These are phyloP conservation scores for Fragaria nilgerrensis DNA, from an alignment of 306 rosid species.

Conservation along the genomic window DNA sequence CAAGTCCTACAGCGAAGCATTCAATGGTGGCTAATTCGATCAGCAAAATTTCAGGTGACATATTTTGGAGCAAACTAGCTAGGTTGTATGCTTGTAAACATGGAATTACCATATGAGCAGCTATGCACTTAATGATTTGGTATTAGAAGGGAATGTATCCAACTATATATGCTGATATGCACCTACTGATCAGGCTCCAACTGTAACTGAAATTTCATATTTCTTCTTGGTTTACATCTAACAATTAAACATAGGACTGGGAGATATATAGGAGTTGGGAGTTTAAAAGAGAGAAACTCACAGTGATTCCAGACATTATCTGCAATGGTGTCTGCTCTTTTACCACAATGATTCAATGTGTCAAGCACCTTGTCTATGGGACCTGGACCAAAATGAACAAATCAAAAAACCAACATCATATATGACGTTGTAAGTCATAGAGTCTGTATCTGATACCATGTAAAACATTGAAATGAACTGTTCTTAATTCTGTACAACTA, in stretches of 20 bases:
- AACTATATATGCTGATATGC: not conserved
- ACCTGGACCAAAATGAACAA: slow-evolving; percentile 28
- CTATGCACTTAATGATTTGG: not conserved
- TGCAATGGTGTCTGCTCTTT: slow-evolving; percentile 57
- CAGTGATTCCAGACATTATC: slow-evolving; percentile 67
- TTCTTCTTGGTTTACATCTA: not conserved
- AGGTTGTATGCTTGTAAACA: not conserved
- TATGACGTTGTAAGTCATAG: not conserved
- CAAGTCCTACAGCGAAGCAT: not conserved
- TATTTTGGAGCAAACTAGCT: not conserved
- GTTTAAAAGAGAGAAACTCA: slow-evolving; percentile 28
- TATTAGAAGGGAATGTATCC: not conserved
- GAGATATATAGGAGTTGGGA: not conserved
- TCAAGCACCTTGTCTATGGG: slow-evolving; percentile 34
- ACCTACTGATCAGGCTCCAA: not conserved
- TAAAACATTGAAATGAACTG: not conserved
- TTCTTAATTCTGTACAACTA: not conserved
- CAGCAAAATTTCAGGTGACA: not conserved
- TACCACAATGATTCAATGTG: slow-evolving; percentile 42
- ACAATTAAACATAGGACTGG: not conserved
- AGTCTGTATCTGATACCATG: not conserved
- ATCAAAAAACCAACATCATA: not conserved
- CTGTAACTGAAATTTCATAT: not conserved
- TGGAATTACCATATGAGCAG: not conserved
- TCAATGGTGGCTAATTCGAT: not conserved